Evolutionary conservation across 352 stramenopile species (phyloP), one percentile per base, ranked within the genome.

Genomic region (Pythium myriotylum): DNA sequence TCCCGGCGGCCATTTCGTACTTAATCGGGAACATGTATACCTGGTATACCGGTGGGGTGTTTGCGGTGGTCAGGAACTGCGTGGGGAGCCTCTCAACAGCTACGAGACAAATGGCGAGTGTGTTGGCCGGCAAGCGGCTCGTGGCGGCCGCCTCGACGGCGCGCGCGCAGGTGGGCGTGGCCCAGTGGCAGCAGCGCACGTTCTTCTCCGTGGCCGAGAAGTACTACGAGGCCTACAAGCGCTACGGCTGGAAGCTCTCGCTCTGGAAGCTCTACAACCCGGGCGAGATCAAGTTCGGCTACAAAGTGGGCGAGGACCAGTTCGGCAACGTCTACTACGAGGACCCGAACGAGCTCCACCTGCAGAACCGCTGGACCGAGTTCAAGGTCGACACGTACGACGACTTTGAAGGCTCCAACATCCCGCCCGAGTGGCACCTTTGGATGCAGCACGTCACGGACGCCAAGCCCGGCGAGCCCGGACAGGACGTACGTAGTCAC

Each of bases 181-280:
- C 54, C 24, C 66, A 72, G 13, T 13, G 59, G 49, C 83, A 94
- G 65, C 74, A 72, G 59, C 86, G 86, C 41, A 82, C 82, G 19
- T 81, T 94, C 72, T 91, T 81, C 65, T 88, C 81, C 13, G 63
- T 95, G 12, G 78, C 79, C 27, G 77, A 94, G 62, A 95, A 95
- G 68, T 95, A 95, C 68, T 57, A 74, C 43, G 84, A 94, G 65
- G 79, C 86, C 35, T 73, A 85, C 71, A 88, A 90, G 69, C 84
- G 85, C 50, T 95, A 81, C 71, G 86, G 86, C 48, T 86, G 72
- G 67, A 89, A 93, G 79, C 70, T 77, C 9, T 81, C 79, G 49
- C 74, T 95, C 39, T 95, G 86, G 86, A 92, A 93, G 67, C 79
- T 95, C n/a, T 95, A 92, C 71, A 92, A 92, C 69, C 79, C 83